These are phyloP conservation scores for sunflower (Helianthus annuus) DNA, from an alignment of 129 eudicot genomes.

Conservation along the genomic window HanXRQr2.0-SUNRISE NC_035443.2:175091477-175091976, in stretches of 20 bases:
- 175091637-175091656: slow-evolving; percentile 78
- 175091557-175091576: slow-evolving; percentile 13
- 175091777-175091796: slow-evolving; percentile 6
- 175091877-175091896: slow-evolving; percentile 27
- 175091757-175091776: slow-evolving; percentile 9
- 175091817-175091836: too few species aligned
- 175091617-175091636: slow-evolving; percentile 13
- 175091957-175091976: too few species aligned
- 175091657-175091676: slow-evolving; percentile 58
- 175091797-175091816: neutral
- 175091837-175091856: slow-evolving; percentile 40
- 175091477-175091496: too few species aligned
- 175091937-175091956: too few species aligned
- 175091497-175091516: neutral
- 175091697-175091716: slow-evolving; percentile 67
- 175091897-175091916: neutral
- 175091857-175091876: slow-evolving; percentile 49
- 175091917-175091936: too few species aligned
- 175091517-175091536: neutral
- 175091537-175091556: too few species aligned
- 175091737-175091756: slow-evolving; percentile 9
- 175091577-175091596: slow-evolving; percentile 10
- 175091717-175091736: slow-evolving; percentile 22
- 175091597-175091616: neutral
- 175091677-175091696: slow-evolving; percentile 22